Base-by-base conservation (phyloP, 2,329 filamentous ascomycete species). In the Hirsutella thompsonii region DNA sequence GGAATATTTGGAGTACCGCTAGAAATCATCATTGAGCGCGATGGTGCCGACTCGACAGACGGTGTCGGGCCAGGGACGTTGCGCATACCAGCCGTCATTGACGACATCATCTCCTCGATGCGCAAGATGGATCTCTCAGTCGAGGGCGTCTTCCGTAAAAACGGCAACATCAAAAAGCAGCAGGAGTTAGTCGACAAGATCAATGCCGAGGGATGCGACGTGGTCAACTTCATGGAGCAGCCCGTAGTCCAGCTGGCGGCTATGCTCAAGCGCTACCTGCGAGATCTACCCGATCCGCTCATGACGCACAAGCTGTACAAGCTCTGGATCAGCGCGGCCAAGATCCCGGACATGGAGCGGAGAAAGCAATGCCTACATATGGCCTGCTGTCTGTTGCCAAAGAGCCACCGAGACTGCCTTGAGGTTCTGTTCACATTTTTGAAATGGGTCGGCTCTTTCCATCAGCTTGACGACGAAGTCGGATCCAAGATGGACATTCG, bases 401-500 rank as follows among this genome's bases (percentile, higher is more conserved):
- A 96, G 59, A 76, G 81, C 38, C 88, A 98, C 57, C 79, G 92
- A 44, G 92, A 98, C 60, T 89, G 84, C 16, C 79, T 98, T 61
- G 92, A 98, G 62, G 88, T 98, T 34, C 64, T 98, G 2, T 96
- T 95, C 64, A 84, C 81, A 39, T 98, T 98, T 70, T 72, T 98
- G 37, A 94, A 94, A 55, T 98, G 92, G 90, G 87, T 89, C 5
- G 88, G 89, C 4, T 94, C 89, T 2, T 98, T 98, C 68, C 90
- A 93, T 47, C 89, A 95, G 55, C 81, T 98, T 13, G 92, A 98
- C 52, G 92, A 98, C 55, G 92, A 98, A 58, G 84, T 83, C 19
- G 92, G 92, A 20, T 95, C 90, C 52, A 95, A 96, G 70, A 98
- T 98, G 92, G 92, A 98, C 58, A 84, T 94, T 40, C 88, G 94